A percentile compares a stretch with the other conserved stretches of the same genome.
Conservation (phyloP, 352 stramenopile genomes). For the Phytopythium chamaehyphon region DNA sequence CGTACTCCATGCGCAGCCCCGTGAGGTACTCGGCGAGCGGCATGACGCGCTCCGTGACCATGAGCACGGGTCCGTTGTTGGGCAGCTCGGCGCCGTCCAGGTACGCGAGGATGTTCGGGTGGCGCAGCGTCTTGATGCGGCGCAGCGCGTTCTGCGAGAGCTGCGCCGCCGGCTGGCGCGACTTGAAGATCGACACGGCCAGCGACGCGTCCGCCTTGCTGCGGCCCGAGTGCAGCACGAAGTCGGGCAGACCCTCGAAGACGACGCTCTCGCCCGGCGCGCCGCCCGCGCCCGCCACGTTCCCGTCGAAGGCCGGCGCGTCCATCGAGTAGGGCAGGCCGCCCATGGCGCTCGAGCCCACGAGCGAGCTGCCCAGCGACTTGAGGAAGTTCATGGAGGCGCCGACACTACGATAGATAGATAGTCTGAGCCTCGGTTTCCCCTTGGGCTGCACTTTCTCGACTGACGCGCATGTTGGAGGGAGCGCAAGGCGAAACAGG, state of each 20-base stretch:
- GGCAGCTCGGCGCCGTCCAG: conserved; percentile 74
- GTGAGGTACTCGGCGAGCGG: conserved; percentile 89
- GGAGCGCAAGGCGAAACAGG: no score
- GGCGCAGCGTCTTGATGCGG: conserved; percentile 91
- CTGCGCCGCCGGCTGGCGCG: conserved; percentile 63
- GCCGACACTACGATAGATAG: no score
- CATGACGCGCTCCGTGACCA: conserved; percentile 94
- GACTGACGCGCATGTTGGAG: background rate
- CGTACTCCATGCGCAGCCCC: conserved; percentile 56
- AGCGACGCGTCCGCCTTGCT: conserved; percentile 75
- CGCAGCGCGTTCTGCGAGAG: conserved; percentile 90
- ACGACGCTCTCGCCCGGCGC: conserved; percentile 33
- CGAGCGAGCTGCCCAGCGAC: conserved; percentile 65
- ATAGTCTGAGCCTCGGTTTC: no score
- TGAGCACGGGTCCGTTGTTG: conserved; percentile 86
- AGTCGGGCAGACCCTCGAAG: conserved; percentile 68
- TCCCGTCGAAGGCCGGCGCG: conserved; percentile 23
- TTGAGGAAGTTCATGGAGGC: conserved; percentile 86
- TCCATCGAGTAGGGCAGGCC: conserved; percentile 71
- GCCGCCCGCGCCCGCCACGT: conserved; percentile 40
- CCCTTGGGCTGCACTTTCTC: background rate
- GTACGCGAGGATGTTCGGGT: conserved; percentile 92
- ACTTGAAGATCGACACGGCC: conserved; percentile 92
- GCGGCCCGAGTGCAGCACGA: conserved; percentile 83
- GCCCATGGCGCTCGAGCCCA: conserved; percentile 62